A percentile compares a stretch with the other conserved stretches of the same genome.
Conservation (phyloP, 345 rosid species). For the Cardiospermum halicacabum region DNA sequence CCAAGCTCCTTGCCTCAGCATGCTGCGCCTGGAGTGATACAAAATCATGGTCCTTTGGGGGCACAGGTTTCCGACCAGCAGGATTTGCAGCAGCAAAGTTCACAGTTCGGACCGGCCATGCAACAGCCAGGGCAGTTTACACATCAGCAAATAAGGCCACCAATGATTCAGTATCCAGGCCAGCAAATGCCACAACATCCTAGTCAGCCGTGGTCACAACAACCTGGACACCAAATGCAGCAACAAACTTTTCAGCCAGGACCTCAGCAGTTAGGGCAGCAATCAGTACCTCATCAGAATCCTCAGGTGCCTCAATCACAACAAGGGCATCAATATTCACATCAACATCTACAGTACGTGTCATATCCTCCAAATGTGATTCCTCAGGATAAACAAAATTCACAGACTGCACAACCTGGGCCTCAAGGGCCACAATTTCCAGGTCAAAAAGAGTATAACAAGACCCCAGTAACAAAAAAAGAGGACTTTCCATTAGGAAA, state of each 20-base stretch:
- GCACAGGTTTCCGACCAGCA: slow-evolving; percentile 38
- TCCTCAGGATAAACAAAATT: slow-evolving; percentile 44
- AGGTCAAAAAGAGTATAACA: slow-evolving; percentile 44
- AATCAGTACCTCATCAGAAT: slow-evolving; percentile 34
- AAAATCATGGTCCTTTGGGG: slow-evolving; percentile 32
- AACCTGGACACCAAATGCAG: slow-evolving; percentile 45
- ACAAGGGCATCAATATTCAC: slow-evolving; percentile 47
- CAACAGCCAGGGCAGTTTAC: slow-evolving; percentile 47
- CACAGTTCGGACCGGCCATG: slow-evolving; percentile 36
- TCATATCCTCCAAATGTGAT: slow-evolving; percentile 49
- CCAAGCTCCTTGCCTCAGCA: slow-evolving; percentile 44
- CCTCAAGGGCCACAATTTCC: slow-evolving; percentile 52
- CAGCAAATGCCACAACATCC: slow-evolving; percentile 55
- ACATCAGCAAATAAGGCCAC: slow-evolving; percentile 48
- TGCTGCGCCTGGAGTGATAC: slow-evolving; percentile 24
- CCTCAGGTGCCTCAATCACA: slow-evolving; percentile 39
- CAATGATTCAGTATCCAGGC: slow-evolving; percentile 54
- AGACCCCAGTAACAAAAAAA: slow-evolving; percentile 36
- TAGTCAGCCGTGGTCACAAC: slow-evolving; percentile 39
- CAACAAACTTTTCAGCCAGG: slow-evolving; percentile 43
- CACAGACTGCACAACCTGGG: slow-evolving; percentile 44
- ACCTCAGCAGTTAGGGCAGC: slow-evolving; percentile 43
- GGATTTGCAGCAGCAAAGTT: slow-evolving; percentile 31
- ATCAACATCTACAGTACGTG: slow-evolving; percentile 53
- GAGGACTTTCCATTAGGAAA: slow-evolving; percentile 56